phyloP scores from a whole-genome alignment of 495 filamentous ascomycete genomes.

The Neurospora discreta region DNA sequence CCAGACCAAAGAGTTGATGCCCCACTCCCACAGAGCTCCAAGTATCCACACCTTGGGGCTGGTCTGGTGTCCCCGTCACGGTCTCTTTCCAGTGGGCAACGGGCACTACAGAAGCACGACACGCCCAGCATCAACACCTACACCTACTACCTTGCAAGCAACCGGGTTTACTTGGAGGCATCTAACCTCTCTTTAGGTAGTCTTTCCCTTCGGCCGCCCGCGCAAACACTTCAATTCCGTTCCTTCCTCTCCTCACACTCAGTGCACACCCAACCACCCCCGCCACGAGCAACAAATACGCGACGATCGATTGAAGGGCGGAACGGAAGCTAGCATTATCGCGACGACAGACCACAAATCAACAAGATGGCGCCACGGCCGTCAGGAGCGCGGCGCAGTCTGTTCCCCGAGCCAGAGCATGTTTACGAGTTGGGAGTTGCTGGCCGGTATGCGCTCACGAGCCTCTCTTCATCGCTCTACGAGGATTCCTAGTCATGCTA shows the following conservation, averaged over 20 bases:
- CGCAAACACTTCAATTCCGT: not conserved
- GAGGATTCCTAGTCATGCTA: not conserved
- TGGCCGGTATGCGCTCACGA: conserved; percentile 32
- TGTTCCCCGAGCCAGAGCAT: conserved; percentile 27
- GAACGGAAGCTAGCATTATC: not conserved
- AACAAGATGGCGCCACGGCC: conserved; percentile 23
- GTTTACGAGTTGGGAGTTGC: conserved; percentile 38
- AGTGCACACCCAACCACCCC: not conserved
- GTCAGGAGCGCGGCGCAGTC: conserved; percentile 25
- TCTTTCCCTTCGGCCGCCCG: not conserved
- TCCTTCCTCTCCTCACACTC: not conserved
- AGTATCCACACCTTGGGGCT: not conserved
- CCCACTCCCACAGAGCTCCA: not conserved
- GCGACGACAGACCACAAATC: not conserved
- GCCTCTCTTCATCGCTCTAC: not conserved
- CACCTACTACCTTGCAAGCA: too few relatives aligned
- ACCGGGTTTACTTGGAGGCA: too few relatives aligned
- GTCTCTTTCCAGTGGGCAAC: not conserved
- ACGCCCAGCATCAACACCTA: not conserved
- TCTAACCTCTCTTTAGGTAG: too few relatives aligned
- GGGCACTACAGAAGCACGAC: not conserved
- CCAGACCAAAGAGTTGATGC: not conserved
- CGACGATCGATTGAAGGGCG: not conserved
- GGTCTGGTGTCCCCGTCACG: not conserved
- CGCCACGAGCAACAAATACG: not conserved